Evolutionary conservation across 148 eudicot species (phyloP).

Genomic region (Rhododendron henanense): DNA sequence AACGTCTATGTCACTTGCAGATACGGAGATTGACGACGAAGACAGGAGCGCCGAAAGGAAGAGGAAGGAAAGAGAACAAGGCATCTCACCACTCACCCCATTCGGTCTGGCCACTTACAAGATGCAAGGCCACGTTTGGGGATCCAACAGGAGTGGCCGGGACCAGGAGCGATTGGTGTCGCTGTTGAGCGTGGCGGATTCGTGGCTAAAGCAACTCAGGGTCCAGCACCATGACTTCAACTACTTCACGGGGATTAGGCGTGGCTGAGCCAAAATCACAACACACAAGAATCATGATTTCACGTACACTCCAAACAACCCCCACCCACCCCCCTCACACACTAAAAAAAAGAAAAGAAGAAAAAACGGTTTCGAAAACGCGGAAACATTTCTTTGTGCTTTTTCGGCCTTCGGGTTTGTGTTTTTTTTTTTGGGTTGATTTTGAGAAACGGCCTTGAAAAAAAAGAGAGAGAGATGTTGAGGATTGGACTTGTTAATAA

Average conservation of each 20-base stretch:
- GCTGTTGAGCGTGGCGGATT: constrained; percentile 81
- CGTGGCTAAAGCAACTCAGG: constrained; percentile 87
- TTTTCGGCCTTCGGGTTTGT: neutral
- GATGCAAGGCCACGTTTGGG: constrained; percentile 86
- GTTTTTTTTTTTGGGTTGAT: neutral
- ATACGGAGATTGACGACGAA: constrained; percentile 65
- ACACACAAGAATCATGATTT: neutral
- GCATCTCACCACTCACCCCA: constrained; percentile 67
- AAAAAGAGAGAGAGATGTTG: neutral
- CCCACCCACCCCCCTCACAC: neutral
- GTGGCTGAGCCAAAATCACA: constrained; percentile 35
- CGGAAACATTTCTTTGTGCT: neutral
- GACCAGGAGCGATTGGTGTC: constrained; percentile 75
- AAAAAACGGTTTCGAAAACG: neutral
- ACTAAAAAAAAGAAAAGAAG: neutral
- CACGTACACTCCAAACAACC: neutral
- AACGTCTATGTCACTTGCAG: constrained; percentile 29
- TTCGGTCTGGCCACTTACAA: constrained; percentile 91
- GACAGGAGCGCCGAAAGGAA: constrained; percentile 33
- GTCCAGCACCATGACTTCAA: constrained; percentile 95
- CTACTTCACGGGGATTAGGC: constrained; percentile 72
- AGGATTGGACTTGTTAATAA: constrained; percentile 8
- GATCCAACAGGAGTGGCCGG: constrained; percentile 48
- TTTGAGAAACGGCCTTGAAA: neutral
- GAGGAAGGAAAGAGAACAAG: constrained; percentile 65